Evolutionary conservation across 768 basidiomycete genomes (phyloP), one percentile per base, ranked within the genome.

Genomic region (Obba rivulosa): DNA sequence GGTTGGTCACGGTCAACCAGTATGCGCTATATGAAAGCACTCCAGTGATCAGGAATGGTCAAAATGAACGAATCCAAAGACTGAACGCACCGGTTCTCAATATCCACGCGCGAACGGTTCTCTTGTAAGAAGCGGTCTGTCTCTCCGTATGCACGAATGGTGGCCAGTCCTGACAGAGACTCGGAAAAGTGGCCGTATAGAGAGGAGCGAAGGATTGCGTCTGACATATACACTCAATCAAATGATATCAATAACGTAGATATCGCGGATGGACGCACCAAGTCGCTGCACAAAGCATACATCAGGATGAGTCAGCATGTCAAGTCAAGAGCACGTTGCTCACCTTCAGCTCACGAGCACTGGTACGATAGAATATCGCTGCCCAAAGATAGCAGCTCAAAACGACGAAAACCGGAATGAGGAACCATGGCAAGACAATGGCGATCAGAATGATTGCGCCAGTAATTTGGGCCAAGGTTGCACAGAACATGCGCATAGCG

Each of bases 141-240:
- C 62, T 90, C 93, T 10, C 85, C 83, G 51, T 95, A 96, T 0
- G 92, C 91, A 23, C 92, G 81, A 43, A 95, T 92, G 8, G 91
- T 93, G 1, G 87, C 77, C 34, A 95, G 66, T 16, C 94, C 94
- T 10, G 85, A 84, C 10, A 96, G 71, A 23, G 86, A 88, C 69
- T 96, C 93, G 2, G 90, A 89, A 66, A 96, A 96, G 61, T 94
- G 92, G 0, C 91, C 84, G 62, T 96, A 96, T 16, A 97, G 67
- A 0, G 85, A 83, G 0, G 88, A 87, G 21, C 92, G 81, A 23
- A 96, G 65, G n/a, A 95, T 75, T 21, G 90, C 82, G 69, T 95
- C 91, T 80, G n/a, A 52, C n/a, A 23, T 41, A 20, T 16, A 40
- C 23, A 8, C 8, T 5, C 13, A 7, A 31, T 5, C 28, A 31